Percentiles rank a stretch among this genome's conserved stretches.
Evolutionary conservation across 2,329 filamentous ascomycete genomes (phyloP).

Genomic region (Xylariaceae sp.): DNA sequence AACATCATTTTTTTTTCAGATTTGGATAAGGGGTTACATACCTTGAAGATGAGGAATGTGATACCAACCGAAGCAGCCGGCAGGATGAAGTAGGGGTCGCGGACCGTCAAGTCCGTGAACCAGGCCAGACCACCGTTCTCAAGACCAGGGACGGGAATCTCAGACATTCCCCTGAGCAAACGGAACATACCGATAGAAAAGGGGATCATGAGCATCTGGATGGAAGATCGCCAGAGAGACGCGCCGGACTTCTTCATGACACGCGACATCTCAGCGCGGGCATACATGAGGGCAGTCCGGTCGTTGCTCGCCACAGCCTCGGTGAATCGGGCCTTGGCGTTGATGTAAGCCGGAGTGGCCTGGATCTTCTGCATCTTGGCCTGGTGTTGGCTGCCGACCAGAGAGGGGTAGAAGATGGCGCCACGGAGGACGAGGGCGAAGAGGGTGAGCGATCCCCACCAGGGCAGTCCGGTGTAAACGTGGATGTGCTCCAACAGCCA

Average conservation of each 20-base stretch:
- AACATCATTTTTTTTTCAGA: too few relatives aligned
- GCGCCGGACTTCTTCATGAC: conserved; percentile 54
- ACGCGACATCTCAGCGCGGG: conserved; percentile 42
- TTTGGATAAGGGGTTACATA: conserved; percentile 33
- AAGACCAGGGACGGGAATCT: conserved; percentile 75
- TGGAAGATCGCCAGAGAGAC: conserved; percentile 43
- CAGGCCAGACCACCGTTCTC: conserved; percentile 67
- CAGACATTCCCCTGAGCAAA: conserved; percentile 65
- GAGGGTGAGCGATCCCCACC: conserved; percentile 70
- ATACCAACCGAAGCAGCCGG: conserved; percentile 56
- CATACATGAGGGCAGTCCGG: conserved; percentile 40
- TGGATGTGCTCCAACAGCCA: conserved; percentile 78
- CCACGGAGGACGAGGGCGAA: conserved; percentile 61
- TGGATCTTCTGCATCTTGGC: conserved; percentile 57
- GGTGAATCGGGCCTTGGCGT: conserved; percentile 46
- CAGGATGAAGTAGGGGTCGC: conserved; percentile 73
- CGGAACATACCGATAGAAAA: conserved; percentile 79
- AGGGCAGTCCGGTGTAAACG: conserved; percentile 67
- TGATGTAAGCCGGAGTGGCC: conserved; percentile 51
- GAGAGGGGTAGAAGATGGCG: conserved; percentile 59
- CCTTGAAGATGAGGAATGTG: conserved; percentile 55
- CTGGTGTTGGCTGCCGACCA: conserved; percentile 55
- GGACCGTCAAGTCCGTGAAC: conserved; percentile 69
- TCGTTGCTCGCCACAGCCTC: conserved; percentile 39
- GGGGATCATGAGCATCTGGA: conserved; percentile 56